These are phyloP conservation scores for Eucalyptus virginea DNA, from an alignment of 345 rosid species.

Conservation along the genomic window DNA sequence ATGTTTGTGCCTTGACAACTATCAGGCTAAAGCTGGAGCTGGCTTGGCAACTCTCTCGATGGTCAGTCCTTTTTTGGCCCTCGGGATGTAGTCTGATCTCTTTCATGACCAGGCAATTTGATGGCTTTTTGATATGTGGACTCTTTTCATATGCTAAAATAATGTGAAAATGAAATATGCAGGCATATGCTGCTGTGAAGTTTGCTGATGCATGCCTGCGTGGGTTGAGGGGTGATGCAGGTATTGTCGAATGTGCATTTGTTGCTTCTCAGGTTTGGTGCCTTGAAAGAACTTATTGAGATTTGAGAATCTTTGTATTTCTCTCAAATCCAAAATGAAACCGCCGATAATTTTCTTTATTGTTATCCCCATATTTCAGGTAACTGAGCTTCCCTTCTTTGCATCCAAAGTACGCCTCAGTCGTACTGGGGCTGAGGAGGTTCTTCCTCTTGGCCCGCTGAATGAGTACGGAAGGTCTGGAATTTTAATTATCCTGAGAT, in stretches of 20 bases:
- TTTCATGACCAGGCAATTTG: too few relatives aligned
- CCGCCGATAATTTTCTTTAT: neutral
- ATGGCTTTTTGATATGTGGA: neutral
- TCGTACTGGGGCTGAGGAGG: slow-evolving; percentile 27
- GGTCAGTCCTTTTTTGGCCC: slow-evolving; percentile 25
- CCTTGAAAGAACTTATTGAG: neutral
- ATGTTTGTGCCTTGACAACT: neutral
- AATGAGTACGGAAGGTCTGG: slow-evolving; percentile 70
- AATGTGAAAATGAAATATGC: neutral
- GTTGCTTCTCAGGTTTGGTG: slow-evolving; percentile 61
- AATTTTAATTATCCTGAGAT: neutral
- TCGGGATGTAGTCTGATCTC: too few relatives aligned
- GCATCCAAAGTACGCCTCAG: slow-evolving; percentile 82
- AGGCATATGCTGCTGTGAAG: slow-evolving; percentile 96
- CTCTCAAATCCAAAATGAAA: neutral
- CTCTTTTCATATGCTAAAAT: neutral
- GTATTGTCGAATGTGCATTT: slow-evolving; percentile 57
- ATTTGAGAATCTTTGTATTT: neutral
- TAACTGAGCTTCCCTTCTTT: slow-evolving; percentile 92
- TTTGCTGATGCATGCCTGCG: slow-evolving; percentile 89
- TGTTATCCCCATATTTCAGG: slow-evolving; percentile 16
- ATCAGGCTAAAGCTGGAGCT: slow-evolving; percentile 76
- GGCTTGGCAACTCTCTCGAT: slow-evolving; percentile 68
- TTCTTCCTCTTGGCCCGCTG: slow-evolving; percentile 49
- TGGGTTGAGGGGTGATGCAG: slow-evolving; percentile 76